Evolutionary conservation across 441 rosid species (phyloP), one percentile per base, ranked within the genome.

Genomic region (Melastoma candidum): DNA sequence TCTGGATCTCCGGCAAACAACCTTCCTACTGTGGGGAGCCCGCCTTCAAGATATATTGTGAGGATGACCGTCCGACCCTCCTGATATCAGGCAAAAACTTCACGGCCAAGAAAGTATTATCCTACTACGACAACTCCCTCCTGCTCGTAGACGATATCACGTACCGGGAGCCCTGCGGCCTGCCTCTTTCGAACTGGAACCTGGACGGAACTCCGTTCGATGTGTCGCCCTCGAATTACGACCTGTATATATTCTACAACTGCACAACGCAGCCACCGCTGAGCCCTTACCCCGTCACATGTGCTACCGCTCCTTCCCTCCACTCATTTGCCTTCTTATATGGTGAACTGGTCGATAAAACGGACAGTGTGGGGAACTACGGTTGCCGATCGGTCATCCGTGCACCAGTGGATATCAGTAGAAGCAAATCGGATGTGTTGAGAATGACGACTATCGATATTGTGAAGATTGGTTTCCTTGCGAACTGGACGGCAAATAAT

Each of bases 391-490:
- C 10, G 1, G 0, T 11, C 2, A 0, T 50, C 14, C 25, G 53
- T 0, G 22, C 0, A 26, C 43, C 43, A 1, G 43, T 50, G 7
- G 5, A 50, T 1, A 39, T 27, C 0, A 7, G 36, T n/a, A 2
- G 4, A 12, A 0, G 12, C 6, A 0, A 0, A 13, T 0, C 0
- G 12, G 6, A 1, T 17, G 27, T 27, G 22, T 0, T 0, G 1
- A 0, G 8, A 0, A 36, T 36, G 53, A 36, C 1, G 1, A 0
- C 41, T 36, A 36, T 36, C 41, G 41, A 36, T 9, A 36, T 36
- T 36, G 41, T 36, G 41, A 36, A 36, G 41, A 36, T 7, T 6
- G 43, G 41, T 1, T 50, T 50, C 53, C 43, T 50, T 17, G 22
- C 6, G 54, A 50, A 1, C 43, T 50, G 0, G 41, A 27, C 1